A percentile compares a stretch with the other conserved stretches of the same genome.
Conservation (phyloP, 495 filamentous ascomycete genomes). For the Penicillium soppii region DNA sequence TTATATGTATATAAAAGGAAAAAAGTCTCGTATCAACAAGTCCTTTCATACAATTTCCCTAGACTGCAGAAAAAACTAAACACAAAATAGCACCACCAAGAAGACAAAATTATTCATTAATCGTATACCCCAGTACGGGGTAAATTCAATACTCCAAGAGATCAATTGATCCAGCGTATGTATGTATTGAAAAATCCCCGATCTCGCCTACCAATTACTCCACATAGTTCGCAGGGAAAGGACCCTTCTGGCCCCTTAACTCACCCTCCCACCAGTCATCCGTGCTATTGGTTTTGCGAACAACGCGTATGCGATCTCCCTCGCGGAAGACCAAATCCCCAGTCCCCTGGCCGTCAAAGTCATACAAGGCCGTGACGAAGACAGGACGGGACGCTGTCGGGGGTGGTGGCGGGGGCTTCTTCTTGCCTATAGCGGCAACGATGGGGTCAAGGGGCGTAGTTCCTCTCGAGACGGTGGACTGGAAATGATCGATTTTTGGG, state of each 20-base stretch:
- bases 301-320: constrained; percentile 79
- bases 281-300: constrained; percentile 79
- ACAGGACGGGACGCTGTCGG: constrained; percentile 54
- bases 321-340: constrained; percentile 82
- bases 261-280: constrained; percentile 98
- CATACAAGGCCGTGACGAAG: constrained; percentile 79
- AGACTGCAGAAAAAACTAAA: no score
- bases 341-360: constrained; percentile 67
- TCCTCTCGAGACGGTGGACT: constrained; percentile 17
- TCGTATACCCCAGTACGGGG: neutral
- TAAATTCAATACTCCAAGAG: neutral
- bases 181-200: neutral
- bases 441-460: neutral
- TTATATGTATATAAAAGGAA: no score
- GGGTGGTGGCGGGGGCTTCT: constrained; percentile 69
- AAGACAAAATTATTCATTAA: neutral
- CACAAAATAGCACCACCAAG: neutral
- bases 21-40: no score
- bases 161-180: neutral
- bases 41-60: no score
- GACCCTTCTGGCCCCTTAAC: constrained; percentile 67
- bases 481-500: constrained; percentile 52
- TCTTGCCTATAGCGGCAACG: constrained; percentile 46
- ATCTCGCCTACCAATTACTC: constrained; percentile 11
- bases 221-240: constrained; percentile 91